A percentile compares a stretch with the other conserved stretches of the same genome.
Evolutionary conservation across 345 rosid genomes (phyloP).

Genomic region (Eutrema japonicum): DNA sequence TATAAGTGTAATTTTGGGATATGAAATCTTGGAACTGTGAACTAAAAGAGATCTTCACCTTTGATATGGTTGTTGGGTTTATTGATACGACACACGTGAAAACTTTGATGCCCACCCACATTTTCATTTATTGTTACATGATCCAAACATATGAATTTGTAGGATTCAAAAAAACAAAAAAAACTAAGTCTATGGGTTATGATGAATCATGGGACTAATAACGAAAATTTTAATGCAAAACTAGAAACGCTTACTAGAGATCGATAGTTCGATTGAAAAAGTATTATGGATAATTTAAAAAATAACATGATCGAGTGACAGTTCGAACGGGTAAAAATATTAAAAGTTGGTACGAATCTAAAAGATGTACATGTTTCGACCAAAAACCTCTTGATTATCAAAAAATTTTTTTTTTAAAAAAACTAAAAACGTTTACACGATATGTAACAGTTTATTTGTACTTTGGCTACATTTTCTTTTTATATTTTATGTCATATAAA

Average conservation of each 20-base stretch:
- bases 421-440: background rate
- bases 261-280: too few relatives aligned
- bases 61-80: slow-evolving; percentile 48
- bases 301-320: too few relatives aligned
- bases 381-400: too few relatives aligned
- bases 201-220: background rate
- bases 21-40: slow-evolving; percentile 30
- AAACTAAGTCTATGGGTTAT: background rate
- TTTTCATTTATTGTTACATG: slow-evolving; percentile 24
- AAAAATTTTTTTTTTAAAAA: too few relatives aligned
- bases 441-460: background rate
- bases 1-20: background rate
- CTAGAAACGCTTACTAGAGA: background rate
- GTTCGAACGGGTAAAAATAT: too few relatives aligned
- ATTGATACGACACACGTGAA: slow-evolving; percentile 49
- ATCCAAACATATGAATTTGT: slow-evolving; percentile 16
- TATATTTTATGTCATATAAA: too few relatives aligned
- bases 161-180: too few relatives aligned
- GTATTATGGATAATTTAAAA: too few relatives aligned
- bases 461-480: background rate
- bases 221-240: background rate
- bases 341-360: too few relatives aligned
- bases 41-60: slow-evolving; percentile 32
- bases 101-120: slow-evolving; percentile 32
- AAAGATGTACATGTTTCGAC: too few relatives aligned